These are phyloP conservation scores for Trichoderma harzianum DNA, from an alignment of 2,329 filamentous ascomycete species.

Conservation along the genomic window DNA sequence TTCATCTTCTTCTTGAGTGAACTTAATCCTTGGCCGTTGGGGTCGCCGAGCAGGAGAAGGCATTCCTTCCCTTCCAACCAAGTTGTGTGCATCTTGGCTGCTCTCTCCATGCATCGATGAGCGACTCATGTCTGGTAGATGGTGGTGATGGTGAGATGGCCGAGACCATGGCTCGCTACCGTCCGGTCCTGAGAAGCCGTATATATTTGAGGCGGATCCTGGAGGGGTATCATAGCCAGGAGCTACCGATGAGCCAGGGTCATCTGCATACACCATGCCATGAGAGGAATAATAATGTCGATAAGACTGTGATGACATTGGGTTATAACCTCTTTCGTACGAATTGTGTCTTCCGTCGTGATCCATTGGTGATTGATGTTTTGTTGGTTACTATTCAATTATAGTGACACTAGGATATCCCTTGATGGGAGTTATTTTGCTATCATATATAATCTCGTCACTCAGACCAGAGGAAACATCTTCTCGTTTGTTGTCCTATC, in stretches of 20 bases:
- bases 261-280: neutral
- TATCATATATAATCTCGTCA: neutral
- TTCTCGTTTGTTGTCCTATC: neutral
- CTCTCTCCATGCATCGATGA: constrained; percentile 59
- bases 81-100: constrained; percentile 66
- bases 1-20: constrained; percentile 87
- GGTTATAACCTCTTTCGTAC: neutral
- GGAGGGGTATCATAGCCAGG: constrained; percentile 53
- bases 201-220: constrained; percentile 50
- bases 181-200: constrained; percentile 42
- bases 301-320: neutral
- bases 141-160: constrained; percentile 75
- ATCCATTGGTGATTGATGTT: constrained; percentile 27
- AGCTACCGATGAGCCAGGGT: constrained; percentile 28
- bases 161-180: constrained; percentile 37
- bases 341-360: neutral
- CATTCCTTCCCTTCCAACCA: constrained; percentile 86
- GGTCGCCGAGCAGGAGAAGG: constrained; percentile 76
- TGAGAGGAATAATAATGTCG: neutral
- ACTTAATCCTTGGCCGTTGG: constrained; percentile 86
- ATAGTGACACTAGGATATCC: constrained; percentile 20
- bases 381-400: constrained; percentile 41
- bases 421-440: neutral
- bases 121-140: constrained; percentile 69
- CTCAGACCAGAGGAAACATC: neutral